These are phyloP conservation scores for Dissophora globulifera DNA, from an alignment of 192 early-diverging fungal species.

Conservation along the genomic window DNA sequence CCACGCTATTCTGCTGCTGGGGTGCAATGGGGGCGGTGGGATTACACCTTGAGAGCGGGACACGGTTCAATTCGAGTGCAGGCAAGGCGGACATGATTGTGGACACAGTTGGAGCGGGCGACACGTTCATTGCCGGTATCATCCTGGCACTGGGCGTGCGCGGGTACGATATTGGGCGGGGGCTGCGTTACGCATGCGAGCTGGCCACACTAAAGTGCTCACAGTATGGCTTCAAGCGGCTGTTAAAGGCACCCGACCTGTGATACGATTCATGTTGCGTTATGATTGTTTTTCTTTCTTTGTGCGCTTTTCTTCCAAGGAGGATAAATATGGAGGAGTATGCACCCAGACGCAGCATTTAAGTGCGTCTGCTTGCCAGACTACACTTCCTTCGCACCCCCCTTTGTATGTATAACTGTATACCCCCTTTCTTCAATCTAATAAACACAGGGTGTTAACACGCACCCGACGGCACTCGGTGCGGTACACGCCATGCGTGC, in stretches of 20 bases:
- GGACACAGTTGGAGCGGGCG: slow-evolving; percentile 65
- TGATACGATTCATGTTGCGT: neutral
- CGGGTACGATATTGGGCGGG: slow-evolving; percentile 43
- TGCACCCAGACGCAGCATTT: too few species aligned
- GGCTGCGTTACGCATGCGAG: slow-evolving; percentile 57
- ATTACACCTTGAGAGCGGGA: slow-evolving; percentile 45
- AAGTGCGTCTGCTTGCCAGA: too few species aligned
- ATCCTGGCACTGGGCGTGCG: slow-evolving; percentile 54
- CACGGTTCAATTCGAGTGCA: slow-evolving; percentile 41
- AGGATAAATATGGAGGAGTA: too few species aligned
- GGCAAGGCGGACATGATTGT: slow-evolving; percentile 44
- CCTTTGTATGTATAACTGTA: too few species aligned
- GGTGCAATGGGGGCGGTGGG: slow-evolving; percentile 64
- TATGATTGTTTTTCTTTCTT: neutral
- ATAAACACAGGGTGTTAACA: too few species aligned
- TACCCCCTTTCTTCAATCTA: too few species aligned
- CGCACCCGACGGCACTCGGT: too few species aligned
- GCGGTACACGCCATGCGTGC: too few species aligned
- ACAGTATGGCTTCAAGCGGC: slow-evolving; percentile 58
- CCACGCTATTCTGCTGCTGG: slow-evolving; percentile 73
- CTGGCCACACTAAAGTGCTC: slow-evolving; percentile 60
- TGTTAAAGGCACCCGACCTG: slow-evolving; percentile 14
- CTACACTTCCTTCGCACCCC: too few species aligned
- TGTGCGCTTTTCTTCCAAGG: neutral
- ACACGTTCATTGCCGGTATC: slow-evolving; percentile 66